Percentiles rank a stretch among this genome's conserved stretches.
These are phyloP conservation scores for Fusarium sp. DNA, from an alignment of 2,329 filamentous ascomycete species.

Conservation along the genomic window DNA sequence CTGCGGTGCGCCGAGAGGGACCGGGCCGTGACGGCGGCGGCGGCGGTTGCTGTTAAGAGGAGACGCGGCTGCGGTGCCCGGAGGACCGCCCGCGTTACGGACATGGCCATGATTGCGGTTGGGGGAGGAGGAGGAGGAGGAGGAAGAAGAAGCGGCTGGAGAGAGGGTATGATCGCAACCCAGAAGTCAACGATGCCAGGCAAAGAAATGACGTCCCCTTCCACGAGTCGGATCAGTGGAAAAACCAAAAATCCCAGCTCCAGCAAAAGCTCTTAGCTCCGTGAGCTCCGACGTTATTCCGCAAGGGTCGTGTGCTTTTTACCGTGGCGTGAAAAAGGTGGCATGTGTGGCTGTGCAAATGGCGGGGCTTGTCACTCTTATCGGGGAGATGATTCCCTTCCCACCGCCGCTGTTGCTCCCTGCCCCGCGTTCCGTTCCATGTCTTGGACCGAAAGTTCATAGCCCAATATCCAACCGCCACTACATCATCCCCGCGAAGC, in stretches of 20 bases:
- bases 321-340: background rate
- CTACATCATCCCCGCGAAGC: slow-evolving; percentile 28
- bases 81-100: slow-evolving; percentile 45
- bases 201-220: slow-evolving; percentile 36
- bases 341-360: slow-evolving; percentile 10
- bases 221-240: slow-evolving; percentile 23
- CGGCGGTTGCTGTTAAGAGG: slow-evolving; percentile 23
- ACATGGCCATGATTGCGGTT: slow-evolving; percentile 43
- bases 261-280: slow-evolving; percentile 1
- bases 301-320: background rate
- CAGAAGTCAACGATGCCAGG: slow-evolving; percentile 23
- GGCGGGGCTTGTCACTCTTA: slow-evolving; percentile 21
- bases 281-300: slow-evolving; percentile 30
- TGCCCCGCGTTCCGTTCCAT: slow-evolving; percentile 29
- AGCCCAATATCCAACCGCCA: slow-evolving; percentile 25
- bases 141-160: slow-evolving; percentile 2
- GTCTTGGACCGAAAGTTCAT: slow-evolving; percentile 27
- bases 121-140: too few relatives aligned
- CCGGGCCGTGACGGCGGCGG: slow-evolving; percentile 22
- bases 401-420: slow-evolving; percentile 15
- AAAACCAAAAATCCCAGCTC: slow-evolving; percentile 32
- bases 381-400: slow-evolving; percentile 17
- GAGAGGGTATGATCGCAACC: slow-evolving; percentile 14
- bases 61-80: slow-evolving; percentile 39
- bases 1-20: slow-evolving; percentile 29